Evolutionary conservation across 202 grass and related monocot species (phyloP).

Genomic region (Hordeum pubiflorum): DNA sequence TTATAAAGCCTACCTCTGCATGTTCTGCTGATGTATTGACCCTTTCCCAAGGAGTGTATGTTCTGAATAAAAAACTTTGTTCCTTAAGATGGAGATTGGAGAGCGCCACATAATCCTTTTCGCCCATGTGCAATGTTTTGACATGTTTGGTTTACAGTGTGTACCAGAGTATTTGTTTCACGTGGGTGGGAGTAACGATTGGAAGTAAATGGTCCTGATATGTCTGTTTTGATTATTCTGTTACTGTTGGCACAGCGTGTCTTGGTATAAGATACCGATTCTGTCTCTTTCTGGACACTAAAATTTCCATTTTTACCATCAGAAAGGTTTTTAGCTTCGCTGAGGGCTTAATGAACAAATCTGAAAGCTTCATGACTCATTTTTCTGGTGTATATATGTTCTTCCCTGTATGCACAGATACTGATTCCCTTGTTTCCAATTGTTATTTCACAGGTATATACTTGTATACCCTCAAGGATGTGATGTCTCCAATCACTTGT

Average conservation of each 20-base stretch:
- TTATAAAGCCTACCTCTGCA: neutral
- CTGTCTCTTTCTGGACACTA: neutral
- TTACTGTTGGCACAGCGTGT: neutral
- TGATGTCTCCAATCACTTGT: constrained; percentile 95
- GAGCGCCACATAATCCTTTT: neutral
- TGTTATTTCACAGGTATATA: constrained; percentile 74
- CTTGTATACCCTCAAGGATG: constrained; percentile 96
- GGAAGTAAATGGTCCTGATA: neutral
- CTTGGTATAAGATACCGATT: neutral
- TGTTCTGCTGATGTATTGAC: constrained; percentile 4
- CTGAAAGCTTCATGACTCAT: neutral
- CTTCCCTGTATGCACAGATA: neutral
- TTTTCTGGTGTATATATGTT: constrained; percentile 17
- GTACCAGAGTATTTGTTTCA: neutral
- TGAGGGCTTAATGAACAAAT: neutral
- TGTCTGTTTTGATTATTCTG: constrained; percentile 12
- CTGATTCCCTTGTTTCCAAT: neutral
- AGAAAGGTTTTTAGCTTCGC: neutral
- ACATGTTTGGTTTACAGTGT: constrained; percentile 1
- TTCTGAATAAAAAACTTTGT: neutral
- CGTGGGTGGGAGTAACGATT: neutral
- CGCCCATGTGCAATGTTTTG: neutral
- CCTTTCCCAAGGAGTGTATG: neutral
- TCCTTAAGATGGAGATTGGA: constrained; percentile 13
- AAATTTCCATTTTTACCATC: neutral